phyloP scores from a whole-genome alignment of 192 early-diverging fungal species.

The Jimgerdemannia flammicorona region DNA sequence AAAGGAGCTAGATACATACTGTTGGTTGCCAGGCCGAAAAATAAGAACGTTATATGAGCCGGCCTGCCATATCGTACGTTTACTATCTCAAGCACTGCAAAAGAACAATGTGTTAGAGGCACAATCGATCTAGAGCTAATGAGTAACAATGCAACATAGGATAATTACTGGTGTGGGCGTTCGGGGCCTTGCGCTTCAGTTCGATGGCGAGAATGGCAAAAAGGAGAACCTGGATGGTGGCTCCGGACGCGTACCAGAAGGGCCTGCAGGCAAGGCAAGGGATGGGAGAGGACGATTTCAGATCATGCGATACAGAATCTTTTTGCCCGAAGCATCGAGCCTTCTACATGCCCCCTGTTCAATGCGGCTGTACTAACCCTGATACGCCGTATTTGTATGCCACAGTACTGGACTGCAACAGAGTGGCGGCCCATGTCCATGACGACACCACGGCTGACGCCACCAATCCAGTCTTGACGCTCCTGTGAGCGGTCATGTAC shows the following conservation, averaged over 20 bases:
- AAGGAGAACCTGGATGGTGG: slow-evolving; percentile 63
- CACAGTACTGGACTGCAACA: slow-evolving; percentile 64
- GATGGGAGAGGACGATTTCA: slow-evolving; percentile 1
- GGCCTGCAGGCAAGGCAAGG: slow-evolving; percentile 13
- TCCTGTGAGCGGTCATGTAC: slow-evolving; percentile 66
- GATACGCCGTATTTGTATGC: slow-evolving; percentile 69
- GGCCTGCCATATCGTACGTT: slow-evolving; percentile 58
- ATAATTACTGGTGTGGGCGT: slow-evolving; percentile 52
- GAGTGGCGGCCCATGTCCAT: slow-evolving; percentile 69
- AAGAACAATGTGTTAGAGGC: not conserved
- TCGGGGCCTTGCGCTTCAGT: slow-evolving; percentile 66
- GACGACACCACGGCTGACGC: slow-evolving; percentile 66
- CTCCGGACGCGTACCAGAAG: slow-evolving; percentile 69
- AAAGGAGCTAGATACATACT: slow-evolving; percentile 21
- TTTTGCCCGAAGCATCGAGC: not conserved
- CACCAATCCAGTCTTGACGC: slow-evolving; percentile 64
- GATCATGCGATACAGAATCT: slow-evolving; percentile 1
- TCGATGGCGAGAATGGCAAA: slow-evolving; percentile 76
- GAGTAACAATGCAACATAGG: not conserved
- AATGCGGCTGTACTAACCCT: slow-evolving; percentile 15
- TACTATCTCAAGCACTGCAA: slow-evolving; percentile 61
- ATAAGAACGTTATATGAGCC: slow-evolving; percentile 56
- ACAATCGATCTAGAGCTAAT: not conserved
- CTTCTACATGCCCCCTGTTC: not conserved
- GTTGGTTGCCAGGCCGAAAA: slow-evolving; percentile 48